Evolutionary conservation across 495 filamentous ascomycete species (phyloP).

Genomic region (Hamigera avellanea): DNA sequence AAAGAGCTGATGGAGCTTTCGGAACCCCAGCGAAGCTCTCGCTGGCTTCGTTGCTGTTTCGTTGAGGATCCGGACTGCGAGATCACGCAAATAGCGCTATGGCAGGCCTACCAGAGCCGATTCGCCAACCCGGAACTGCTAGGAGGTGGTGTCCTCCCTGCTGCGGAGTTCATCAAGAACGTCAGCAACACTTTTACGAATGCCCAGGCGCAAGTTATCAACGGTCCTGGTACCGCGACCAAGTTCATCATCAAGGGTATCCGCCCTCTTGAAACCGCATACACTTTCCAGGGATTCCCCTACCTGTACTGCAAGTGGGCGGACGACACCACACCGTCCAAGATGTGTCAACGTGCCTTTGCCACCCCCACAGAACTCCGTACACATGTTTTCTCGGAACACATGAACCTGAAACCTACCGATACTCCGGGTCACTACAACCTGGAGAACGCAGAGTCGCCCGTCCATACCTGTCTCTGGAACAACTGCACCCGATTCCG

Average conservation of each 20-base stretch:
- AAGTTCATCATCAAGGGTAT: constrained; percentile 96
- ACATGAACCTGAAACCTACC: constrained; percentile 46
- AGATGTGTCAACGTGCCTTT: constrained; percentile 53
- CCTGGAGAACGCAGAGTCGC: constrained; percentile 29
- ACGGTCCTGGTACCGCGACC: constrained; percentile 38
- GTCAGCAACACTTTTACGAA: constrained; percentile 68
- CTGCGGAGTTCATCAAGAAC: constrained; percentile 95
- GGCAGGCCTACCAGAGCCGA: constrained; percentile 88
- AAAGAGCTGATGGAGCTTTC: constrained; percentile 59
- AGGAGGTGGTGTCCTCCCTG: constrained; percentile 56
- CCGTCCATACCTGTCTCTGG: constrained; percentile 28
- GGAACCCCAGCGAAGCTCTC: constrained; percentile 78
- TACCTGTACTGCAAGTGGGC: constrained; percentile 48
- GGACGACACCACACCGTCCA: constrained; percentile 26
- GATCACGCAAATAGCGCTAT: constrained; percentile 92
- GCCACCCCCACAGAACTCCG: constrained; percentile 50
- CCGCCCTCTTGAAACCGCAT: constrained; percentile 58
- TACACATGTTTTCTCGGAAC: constrained; percentile 58
- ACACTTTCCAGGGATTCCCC: constrained; percentile 51
- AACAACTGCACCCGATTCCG: constrained; percentile 29
- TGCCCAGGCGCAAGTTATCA: constrained; percentile 74
- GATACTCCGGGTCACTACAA: constrained; percentile 38
- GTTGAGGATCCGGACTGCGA: constrained; percentile 73
- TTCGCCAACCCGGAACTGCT: constrained; percentile 45
- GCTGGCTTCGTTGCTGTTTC: constrained; percentile 60